Conservation (phyloP, 2,329 filamentous ascomycete species). For the Botryotinia globosa region DNA sequence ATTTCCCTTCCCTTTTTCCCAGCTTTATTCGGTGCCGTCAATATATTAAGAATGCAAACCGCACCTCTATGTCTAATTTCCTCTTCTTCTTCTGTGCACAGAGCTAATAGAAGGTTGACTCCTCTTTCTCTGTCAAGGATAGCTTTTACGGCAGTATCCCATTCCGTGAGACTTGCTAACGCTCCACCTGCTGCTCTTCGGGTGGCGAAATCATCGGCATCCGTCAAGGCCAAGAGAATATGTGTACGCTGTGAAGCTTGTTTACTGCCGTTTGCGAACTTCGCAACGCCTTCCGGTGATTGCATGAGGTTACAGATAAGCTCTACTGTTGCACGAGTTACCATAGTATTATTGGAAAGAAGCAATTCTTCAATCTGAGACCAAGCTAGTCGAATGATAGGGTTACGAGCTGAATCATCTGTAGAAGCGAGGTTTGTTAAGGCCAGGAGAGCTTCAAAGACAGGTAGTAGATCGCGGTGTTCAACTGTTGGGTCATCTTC, state of each 20-base stretch:
- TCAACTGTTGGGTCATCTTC: conserved; percentile 59
- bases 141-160: conserved; percentile 69
- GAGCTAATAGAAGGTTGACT: conserved; percentile 70
- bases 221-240: conserved; percentile 81
- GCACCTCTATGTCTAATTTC: conserved; percentile 70
- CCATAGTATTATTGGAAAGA: conserved; percentile 68
- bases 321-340: conserved; percentile 82
- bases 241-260: conserved; percentile 73
- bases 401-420: conserved; percentile 59
- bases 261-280: conserved; percentile 65
- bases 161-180: conserved; percentile 77
- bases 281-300: conserved; percentile 60
- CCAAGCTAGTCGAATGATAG: conserved; percentile 74
- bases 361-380: conserved; percentile 78
- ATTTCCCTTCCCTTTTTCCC: conserved; percentile 59
- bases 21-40: conserved; percentile 62
- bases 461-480: conserved; percentile 75
- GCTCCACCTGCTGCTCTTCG: conserved; percentile 84
- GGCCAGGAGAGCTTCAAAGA: conserved; percentile 87
- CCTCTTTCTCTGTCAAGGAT: conserved; percentile 71
- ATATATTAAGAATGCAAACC: conserved; percentile 71
- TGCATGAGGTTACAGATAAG: conserved; percentile 88
- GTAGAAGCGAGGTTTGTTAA: conserved; percentile 90
- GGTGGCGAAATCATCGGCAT: conserved; percentile 77
- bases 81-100: conserved; percentile 73